Evolutionary conservation across 768 basidiomycete genomes (phyloP).

Genomic region (Macrocybe gigantea): DNA sequence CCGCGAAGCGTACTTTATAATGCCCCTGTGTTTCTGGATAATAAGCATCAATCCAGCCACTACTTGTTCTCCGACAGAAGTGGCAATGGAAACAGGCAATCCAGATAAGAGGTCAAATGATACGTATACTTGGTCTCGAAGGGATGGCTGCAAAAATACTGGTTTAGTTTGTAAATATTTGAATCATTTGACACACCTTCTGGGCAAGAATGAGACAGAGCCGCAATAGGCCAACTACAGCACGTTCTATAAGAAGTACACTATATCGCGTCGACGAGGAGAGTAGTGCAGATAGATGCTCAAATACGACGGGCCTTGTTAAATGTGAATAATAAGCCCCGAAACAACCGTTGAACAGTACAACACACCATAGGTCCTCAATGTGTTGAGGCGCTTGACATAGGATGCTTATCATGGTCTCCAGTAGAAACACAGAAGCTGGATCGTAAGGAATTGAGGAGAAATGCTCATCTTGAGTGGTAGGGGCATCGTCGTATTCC

Average conservation of each 20-base stretch:
- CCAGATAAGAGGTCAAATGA: conserved; percentile 88
- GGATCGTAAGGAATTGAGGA: conserved; percentile 87
- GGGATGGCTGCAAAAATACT: conserved; percentile 44
- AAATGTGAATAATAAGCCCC: conserved; percentile 1
- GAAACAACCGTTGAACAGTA: not conserved
- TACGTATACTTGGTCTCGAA: conserved; percentile 92
- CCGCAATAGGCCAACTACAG: conserved; percentile 82
- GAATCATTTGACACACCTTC: conserved; percentile 41
- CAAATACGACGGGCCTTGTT: conserved; percentile 87
- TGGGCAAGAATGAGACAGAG: conserved; percentile 80
- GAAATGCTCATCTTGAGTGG: conserved; percentile 33
- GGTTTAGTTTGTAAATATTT: no score
- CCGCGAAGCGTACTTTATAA: conserved; percentile 50
- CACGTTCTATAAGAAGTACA: conserved; percentile 87
- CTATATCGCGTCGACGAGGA: conserved; percentile 78
- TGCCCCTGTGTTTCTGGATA: conserved; percentile 66
- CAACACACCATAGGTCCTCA: conserved; percentile 79
- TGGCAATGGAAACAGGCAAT: conserved; percentile 69
- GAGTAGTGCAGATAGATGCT: conserved; percentile 82
- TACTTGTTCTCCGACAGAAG: conserved; percentile 88
- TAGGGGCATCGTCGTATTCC: conserved; percentile 53
- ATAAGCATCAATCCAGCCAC: conserved; percentile 75
- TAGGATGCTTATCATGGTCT: conserved; percentile 90
- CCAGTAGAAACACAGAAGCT: conserved; percentile 89
- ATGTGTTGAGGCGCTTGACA: conserved; percentile 73